Conservation (phyloP, 306 rosid genomes). For the Styphnolobium japonicum region DNA sequence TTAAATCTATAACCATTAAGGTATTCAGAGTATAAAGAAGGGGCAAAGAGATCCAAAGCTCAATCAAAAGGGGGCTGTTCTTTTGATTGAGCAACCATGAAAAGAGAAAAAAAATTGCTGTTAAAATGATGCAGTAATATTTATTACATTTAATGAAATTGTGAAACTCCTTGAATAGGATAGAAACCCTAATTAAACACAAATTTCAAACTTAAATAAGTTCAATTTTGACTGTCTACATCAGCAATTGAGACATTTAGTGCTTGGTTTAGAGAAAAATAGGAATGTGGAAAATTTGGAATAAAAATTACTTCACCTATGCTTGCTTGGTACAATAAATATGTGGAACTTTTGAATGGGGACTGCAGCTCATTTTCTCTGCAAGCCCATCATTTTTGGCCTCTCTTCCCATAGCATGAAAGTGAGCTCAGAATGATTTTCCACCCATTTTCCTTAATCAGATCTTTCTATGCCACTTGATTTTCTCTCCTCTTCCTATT, state of each 20-base stretch:
- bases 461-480: not conserved
- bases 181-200: not conserved
- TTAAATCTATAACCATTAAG: too few relatives aligned
- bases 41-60: too few relatives aligned
- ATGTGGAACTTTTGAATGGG: not conserved
- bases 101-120: too few relatives aligned
- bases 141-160: not conserved
- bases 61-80: too few relatives aligned
- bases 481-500: not conserved
- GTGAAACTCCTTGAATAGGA: not conserved
- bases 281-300: not conserved
- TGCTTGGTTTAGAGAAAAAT: not conserved
- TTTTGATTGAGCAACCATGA: too few relatives aligned
- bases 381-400: not conserved
- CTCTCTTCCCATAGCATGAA: not conserved
- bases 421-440: not conserved
- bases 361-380: not conserved
- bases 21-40: too few relatives aligned
- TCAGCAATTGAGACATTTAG: not conserved
- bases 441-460: not conserved
- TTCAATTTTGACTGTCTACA: not conserved
- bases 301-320: not conserved
- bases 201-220: not conserved
- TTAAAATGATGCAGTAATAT: not conserved
- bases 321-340: not conserved